Base-by-base conservation (phyloP, 2,329 filamentous ascomycete species). In the Colletotrichum shisoi region DNA sequence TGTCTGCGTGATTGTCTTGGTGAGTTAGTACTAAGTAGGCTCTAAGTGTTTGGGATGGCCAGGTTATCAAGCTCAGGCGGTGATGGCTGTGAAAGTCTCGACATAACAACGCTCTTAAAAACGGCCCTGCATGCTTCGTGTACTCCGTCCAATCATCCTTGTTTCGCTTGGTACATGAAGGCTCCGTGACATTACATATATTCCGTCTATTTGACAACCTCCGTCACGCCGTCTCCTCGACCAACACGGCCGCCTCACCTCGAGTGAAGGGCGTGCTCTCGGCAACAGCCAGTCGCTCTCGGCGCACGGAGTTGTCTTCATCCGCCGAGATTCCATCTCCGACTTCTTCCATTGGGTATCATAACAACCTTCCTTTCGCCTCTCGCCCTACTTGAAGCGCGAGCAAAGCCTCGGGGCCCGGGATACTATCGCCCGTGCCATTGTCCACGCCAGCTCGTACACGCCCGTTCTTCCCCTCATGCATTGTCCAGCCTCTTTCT, bases 401-500 rank as follows among this genome's bases (percentile, higher is more conserved):
- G 17, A 9, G 31, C 8, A 11, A 17, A 17, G 34, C 1, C n/a
- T 19, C 5, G 12, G 8, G 13, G n/a, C 31, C 31, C 34, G 49
- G 17, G 24, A 7, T 12, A 48, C 3, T 3, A 3, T 31, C 46
- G 21, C 7, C 17, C 24, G 13, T 27, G 21, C 24, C 37, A n/a
- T 24, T 45, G 8, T 13, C 11, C 19, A 13, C 19, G 34, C 37
- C 19, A 13, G 19, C 34, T 34, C 9, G 31, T 34, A 24, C 12
- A 17, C n/a, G 12, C 42, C 15, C 31, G 3, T 3, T 1, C 31
- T 7, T 17, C 45, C 49, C 9, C n/a, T 68, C n/a, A 77, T n/a
- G 73, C 70, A 62, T 72, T 72, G 19, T 84, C 83, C 51, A 87
- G 70, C 69, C 82, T 76, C 76, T 84, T 81, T 71, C 84, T 76